Evolutionary conservation across 129 eudicot species (phyloP), one percentile per base, ranked within the genome.

Genomic region (Sambucus nigra): DNA sequence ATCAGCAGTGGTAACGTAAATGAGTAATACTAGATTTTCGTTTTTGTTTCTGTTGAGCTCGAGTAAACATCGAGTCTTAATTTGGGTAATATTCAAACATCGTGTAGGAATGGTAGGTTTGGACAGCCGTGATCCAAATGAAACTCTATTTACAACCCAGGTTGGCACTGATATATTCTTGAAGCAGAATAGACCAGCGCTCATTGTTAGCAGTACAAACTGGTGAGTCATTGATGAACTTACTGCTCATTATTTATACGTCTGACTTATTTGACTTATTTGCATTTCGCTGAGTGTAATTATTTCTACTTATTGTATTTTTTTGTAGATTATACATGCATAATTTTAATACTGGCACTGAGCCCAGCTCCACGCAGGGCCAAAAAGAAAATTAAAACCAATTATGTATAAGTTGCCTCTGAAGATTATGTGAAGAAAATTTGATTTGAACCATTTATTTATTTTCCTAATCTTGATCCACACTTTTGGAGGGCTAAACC

Each of bases 151-250:
- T 72, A 89, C 98, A 31, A 71, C 68, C 58, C 69, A 66, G 65
- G 69, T 64, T 58, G 88, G 66, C 9, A 31, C 63, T 51, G 64
- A 72, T 64, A 69, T 76, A 63, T 29, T 41, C 53, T 68, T 81
- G 74, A 89, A 81, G 69, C 74, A 75, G 55, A 79, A 73, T 63
- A 74, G 95, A 53, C 98, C 95, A 31, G 95, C 95, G 24, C 84
- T 89, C 57, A 61, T 89, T 60, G 95, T 89, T 29, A 89, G 98
- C 72, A 89, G 98, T 72, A 89, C 98, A 60, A 89, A 95, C 81
- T 89, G 98, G 98, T 89, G 71, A 75, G 80, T 65, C 65, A n/a
- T 21, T 62, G 59, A 56, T 50, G 23, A 42, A 35, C 29, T 63
- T 22, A 5, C 14, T 21, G 2, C 28, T 29, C 35, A 4, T 49